Conservation (phyloP, 768 basidiomycete genomes). For the Crassisporium funariophilum region DNA sequence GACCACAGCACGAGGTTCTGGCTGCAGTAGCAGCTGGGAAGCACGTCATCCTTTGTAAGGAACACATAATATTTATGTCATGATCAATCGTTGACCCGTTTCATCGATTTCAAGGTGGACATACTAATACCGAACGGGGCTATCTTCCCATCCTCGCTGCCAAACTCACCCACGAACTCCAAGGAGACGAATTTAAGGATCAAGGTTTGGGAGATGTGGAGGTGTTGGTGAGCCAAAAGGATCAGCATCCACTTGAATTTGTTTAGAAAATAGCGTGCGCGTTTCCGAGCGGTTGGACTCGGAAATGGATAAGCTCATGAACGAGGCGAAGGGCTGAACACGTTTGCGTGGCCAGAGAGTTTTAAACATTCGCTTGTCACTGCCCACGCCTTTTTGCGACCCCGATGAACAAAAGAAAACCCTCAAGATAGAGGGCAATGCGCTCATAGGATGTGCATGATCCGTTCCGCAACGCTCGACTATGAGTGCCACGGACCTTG, state of each 20-base stretch:
- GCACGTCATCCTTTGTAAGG: constrained; percentile 84
- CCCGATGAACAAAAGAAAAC: constrained; percentile 3
- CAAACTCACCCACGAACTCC: constrained; percentile 59
- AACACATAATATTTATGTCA: constrained; percentile 29
- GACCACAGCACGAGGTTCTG: constrained; percentile 79
- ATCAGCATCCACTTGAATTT: constrained; percentile 74
- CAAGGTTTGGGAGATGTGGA: constrained; percentile 47
- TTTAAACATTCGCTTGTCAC: constrained; percentile 15
- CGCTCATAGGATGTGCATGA: constrained; percentile 13
- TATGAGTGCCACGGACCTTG: constrained; percentile 18
- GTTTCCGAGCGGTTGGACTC: constrained; percentile 6
- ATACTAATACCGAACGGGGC: constrained; percentile 94
- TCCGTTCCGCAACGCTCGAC: constrained; percentile 18
- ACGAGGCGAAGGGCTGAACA: constrained; percentile 6
- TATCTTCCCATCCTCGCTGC: constrained; percentile 78
- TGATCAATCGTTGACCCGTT: constrained; percentile 22
- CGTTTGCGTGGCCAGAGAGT: constrained; percentile 11
- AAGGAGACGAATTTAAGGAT: constrained; percentile 31
- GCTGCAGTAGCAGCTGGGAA: constrained; percentile 75
- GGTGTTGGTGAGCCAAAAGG: constrained; percentile 71
- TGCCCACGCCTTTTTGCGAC: constrained; percentile 3
- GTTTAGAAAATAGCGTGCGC: constrained; percentile 41
- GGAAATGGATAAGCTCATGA: constrained; percentile 12
- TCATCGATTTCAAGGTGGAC: constrained; percentile 59
- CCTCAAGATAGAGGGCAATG: constrained; percentile 1